These are phyloP conservation scores for Hortiboletus rubellus DNA, from an alignment of 1,284 basidiomycete species.

Conservation along the genomic window DNA sequence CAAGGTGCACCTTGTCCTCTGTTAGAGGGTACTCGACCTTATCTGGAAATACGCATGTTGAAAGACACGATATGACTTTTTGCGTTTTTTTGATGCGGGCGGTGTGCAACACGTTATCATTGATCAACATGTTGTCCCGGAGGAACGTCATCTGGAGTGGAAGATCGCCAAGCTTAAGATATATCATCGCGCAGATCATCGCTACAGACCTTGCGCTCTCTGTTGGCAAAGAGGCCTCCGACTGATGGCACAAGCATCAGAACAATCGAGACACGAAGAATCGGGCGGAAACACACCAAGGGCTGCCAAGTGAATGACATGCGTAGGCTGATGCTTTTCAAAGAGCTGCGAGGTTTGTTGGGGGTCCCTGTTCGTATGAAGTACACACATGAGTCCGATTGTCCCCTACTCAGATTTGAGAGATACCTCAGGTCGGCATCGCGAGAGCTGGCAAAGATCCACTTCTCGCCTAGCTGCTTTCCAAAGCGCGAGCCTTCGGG, in stretches of 20 bases:
- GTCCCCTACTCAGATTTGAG: neutral
- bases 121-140: constrained; percentile 88
- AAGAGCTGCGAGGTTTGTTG: constrained; percentile 68
- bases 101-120: constrained; percentile 83
- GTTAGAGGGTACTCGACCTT: constrained; percentile 87
- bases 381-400: neutral
- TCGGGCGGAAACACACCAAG: constrained; percentile 54
- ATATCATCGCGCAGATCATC: neutral
- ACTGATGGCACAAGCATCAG: constrained; percentile 47
- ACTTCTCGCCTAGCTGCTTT: constrained; percentile 70
- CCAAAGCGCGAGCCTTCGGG: constrained; percentile 76
- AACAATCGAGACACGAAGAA: neutral
- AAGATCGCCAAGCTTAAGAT: neutral
- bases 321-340: constrained; percentile 85
- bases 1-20: constrained; percentile 84
- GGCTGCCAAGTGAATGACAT: constrained; percentile 89
- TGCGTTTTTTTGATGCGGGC: constrained; percentile 61
- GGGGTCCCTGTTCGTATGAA: constrained; percentile 50
- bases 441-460: constrained; percentile 78
- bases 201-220: constrained; percentile 74
- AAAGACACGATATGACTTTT: constrained; percentile 85
- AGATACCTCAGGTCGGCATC: constrained; percentile 75
- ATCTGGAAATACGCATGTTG: constrained; percentile 88
- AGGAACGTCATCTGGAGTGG: constrained; percentile 72
- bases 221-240: constrained; percentile 89